Evolutionary conservation across 257 asterid species (phyloP), one percentile per base, ranked within the genome.

Genomic region (Oldenlandia corymbosa): DNA sequence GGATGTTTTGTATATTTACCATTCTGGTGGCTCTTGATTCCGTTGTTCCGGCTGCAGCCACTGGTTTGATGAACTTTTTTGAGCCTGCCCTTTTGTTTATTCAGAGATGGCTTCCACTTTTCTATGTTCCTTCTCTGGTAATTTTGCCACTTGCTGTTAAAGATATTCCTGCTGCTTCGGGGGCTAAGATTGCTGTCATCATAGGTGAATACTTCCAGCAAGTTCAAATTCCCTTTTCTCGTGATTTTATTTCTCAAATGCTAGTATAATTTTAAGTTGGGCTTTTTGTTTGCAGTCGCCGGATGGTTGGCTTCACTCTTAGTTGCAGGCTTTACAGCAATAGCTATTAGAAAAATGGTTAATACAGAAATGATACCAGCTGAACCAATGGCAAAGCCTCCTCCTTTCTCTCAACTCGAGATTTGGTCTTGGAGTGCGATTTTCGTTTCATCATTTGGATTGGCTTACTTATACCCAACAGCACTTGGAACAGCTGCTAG

Each of bases 61-160:
- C 87, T 26, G 67, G 73, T 39, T 71, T 92, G 84, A 66, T 87
- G 88, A 82, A 82, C 84, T 92, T 92, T 78, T 92, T 92, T 54
- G 96, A 92, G 86, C 99, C 97, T 27, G 99, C 97, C 20, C 88
- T 92, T 66, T 70, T 89, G 66, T 92, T 92, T 65, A 92, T 92
- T 32, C 99, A 92, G 75, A 75, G 97, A 63, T 92, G 99, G 99
- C 99, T 92, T 69, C 99, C 99, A 0, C 63, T 92, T 84, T 92
- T 92, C 71, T 92, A 92, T 41, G 99, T 92, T 51, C 99, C 99
- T 37, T 92, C 96, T 52, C 65, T 92, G 76, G 97, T 89, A 57
- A 96, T 92, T 62, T 82, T 92, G 64, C 99, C 99, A 61, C 80
- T 92, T 51, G 91, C 99, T 55, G 85, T 89, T 45, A 87, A 81